Conservation (phyloP, 257 asterid genomes). For the Ballota nigra region DNA sequence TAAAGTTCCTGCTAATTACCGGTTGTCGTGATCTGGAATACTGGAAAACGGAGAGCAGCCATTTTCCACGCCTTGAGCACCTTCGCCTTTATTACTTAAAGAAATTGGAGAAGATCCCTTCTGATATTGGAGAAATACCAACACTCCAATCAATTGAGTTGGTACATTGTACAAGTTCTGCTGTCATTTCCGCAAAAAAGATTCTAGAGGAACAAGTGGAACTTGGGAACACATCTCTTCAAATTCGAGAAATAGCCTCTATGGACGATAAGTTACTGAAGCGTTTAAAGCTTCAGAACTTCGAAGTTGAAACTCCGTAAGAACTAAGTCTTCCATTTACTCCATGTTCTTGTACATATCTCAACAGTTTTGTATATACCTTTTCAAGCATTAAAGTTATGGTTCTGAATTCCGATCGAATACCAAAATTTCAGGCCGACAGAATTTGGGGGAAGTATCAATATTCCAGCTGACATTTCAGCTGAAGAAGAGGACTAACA, state of each 20-base stretch:
- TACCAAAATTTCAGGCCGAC: too few relatives aligned
- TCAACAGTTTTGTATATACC: too few relatives aligned
- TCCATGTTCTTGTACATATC: too few relatives aligned
- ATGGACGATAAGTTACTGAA: too few relatives aligned
- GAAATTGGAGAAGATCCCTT: not conserved
- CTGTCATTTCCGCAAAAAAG: not conserved
- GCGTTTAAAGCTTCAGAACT: too few relatives aligned
- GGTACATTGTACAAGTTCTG: not conserved
- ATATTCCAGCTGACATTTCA: too few relatives aligned
- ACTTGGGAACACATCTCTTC: not conserved
- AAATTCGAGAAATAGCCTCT: not conserved
- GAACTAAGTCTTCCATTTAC: too few relatives aligned
- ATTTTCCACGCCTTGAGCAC: conserved; percentile 21
- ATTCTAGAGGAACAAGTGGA: not conserved
- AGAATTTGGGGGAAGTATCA: too few relatives aligned
- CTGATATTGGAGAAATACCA: not conserved
- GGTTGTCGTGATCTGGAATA: not conserved
- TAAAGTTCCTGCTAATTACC: not conserved
- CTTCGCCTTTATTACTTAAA: not conserved
- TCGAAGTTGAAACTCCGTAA: too few relatives aligned
- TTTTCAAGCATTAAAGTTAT: too few relatives aligned
- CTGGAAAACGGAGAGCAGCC: conserved; percentile 6
- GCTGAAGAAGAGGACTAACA: too few relatives aligned
- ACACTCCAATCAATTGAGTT: not conserved
- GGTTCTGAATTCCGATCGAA: too few relatives aligned